Evolutionary conservation across 106 monocot species (phyloP), one percentile per base, ranked within the genome.

Genomic region (Dactylorhiza incarnata): DNA sequence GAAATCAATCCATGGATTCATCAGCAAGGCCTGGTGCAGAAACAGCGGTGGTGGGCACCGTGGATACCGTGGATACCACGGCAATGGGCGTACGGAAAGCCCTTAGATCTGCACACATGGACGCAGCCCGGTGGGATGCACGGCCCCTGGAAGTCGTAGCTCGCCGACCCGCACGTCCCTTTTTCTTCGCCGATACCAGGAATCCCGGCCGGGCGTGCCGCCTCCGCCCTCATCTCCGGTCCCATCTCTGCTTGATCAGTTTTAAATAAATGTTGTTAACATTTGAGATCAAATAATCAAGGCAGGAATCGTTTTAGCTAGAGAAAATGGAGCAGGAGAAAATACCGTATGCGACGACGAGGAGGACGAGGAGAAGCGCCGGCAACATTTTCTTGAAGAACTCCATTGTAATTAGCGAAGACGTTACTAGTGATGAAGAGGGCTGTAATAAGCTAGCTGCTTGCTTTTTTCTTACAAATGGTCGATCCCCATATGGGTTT

Each of bases 51-150:
- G 16, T n/a, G n/a, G n/a, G n/a, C n/a, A n/a, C n/a, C n/a, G n/a
- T n/a, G n/a, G n/a, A n/a, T n/a, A n/a, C n/a, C 84, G 84, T 54
- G n/a, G n/a, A 84, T 44, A 3, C 76, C 73, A 9, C 48, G 77
- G 76, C 84, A 84, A 19, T 76, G 44, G 15, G 80, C 84, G 5
- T 63, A 61, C 5, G 9, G 25, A 48, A 84, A 84, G 0, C 84
- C 54, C 53, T 84, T 72, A 3, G 58, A 73, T 19, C 7, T 20
- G 74, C 84, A 84, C 6, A 84, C 77, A 25, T 46, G 76, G 43
- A 63, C 76, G 16, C 84, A 84, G n/a, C n/a, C n/a, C n/a, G n/a
- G 77, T 84, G 80, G 26, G 14, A 77, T 0, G 67, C 84, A 84
- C 0, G n/a, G 15, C 17, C 84, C 80, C 54, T 55, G 80, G 80